phyloP scores from a whole-genome alignment of 73 alveolate species.

The Breviolum minutum region DNA sequence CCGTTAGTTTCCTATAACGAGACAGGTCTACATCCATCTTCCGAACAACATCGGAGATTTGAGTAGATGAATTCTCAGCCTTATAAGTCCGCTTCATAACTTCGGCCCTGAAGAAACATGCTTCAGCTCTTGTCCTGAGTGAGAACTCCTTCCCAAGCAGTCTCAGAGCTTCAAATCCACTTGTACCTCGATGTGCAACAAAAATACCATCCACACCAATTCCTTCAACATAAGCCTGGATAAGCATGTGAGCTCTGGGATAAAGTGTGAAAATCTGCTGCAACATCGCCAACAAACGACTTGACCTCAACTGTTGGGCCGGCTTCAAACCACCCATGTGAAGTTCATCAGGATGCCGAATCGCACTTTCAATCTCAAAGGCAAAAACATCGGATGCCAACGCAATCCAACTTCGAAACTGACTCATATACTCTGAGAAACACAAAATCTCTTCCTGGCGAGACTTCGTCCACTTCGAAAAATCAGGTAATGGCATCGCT shows the following conservation, averaged over 20 bases:
- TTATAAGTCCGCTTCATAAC: not conserved
- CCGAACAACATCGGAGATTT: slow-evolving; percentile 1
- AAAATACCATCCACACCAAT: not conserved
- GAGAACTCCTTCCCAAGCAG: not conserved
- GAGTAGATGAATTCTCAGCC: not conserved
- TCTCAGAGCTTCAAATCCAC: slow-evolving; percentile 1
- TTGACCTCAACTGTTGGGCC: slow-evolving; percentile 1
- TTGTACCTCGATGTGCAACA: not conserved
- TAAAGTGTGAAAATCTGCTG: not conserved
- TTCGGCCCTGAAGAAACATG: not conserved
- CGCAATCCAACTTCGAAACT: not conserved
- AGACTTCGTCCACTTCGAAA: not conserved
- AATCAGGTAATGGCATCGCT: not conserved
- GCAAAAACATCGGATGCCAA: not conserved
- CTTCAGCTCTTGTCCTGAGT: not conserved
- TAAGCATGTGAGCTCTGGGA: not conserved
- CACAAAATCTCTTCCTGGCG: not conserved
- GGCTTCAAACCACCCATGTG: not conserved
- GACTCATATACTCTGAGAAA: not conserved
- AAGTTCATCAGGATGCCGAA: not conserved
- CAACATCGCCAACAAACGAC: not conserved
- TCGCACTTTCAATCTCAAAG: slow-evolving; percentile 1
- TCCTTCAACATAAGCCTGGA: not conserved
- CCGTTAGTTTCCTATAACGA: not conserved
- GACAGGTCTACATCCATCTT: slow-evolving; percentile 16